Evolutionary conservation across 2,329 filamentous ascomycete species (phyloP).

Genomic region (Coniochaeta sp.): DNA sequence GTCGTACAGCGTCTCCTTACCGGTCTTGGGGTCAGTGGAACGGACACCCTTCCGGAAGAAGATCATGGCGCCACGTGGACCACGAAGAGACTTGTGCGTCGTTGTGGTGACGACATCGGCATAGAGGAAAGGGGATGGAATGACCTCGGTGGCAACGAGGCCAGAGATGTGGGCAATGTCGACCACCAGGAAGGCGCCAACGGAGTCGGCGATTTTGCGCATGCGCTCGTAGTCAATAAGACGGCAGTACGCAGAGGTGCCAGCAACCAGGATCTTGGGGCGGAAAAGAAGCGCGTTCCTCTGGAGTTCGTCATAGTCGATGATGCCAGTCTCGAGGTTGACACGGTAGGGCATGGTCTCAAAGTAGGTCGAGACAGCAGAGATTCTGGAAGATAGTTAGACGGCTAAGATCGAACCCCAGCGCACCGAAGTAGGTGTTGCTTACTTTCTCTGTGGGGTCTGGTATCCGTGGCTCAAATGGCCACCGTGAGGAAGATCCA

Average conservation of each 20-base stretch:
- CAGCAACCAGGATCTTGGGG: slow-evolving; percentile 91
- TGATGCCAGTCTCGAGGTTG: slow-evolving; percentile 82
- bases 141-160: slow-evolving; percentile 85
- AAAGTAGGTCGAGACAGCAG: slow-evolving; percentile 96
- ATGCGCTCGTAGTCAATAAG: slow-evolving; percentile 95
- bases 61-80: slow-evolving; percentile 98
- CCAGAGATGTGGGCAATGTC: slow-evolving; percentile 99
- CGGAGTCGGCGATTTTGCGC: slow-evolving; percentile 89
- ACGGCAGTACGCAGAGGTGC: slow-evolving; percentile 96
- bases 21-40: slow-evolving; percentile 81
- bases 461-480: slow-evolving; percentile 97
- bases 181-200: slow-evolving; percentile 89
- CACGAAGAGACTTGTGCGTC: slow-evolving; percentile 97
- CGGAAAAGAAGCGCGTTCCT: slow-evolving; percentile 88
- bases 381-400: slow-evolving; percentile 53
- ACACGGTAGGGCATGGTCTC: slow-evolving; percentile 97
- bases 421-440: slow-evolving; percentile 8
- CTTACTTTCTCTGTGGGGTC: slow-evolving; percentile 82
- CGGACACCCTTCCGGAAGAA: slow-evolving; percentile 98
- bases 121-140: slow-evolving; percentile 85
- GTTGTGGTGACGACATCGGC: slow-evolving; percentile 98
- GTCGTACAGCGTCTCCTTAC: slow-evolving; percentile 85
- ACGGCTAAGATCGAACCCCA: neutral
- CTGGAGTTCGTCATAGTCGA: slow-evolving; percentile 91
- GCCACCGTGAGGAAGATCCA: slow-evolving; percentile 89